A percentile compares a stretch with the other conserved stretches of the same genome.
phyloP scores from a whole-genome alignment of 1,284 basidiomycete genomes.

The Rhodotorula sp. region DNA sequence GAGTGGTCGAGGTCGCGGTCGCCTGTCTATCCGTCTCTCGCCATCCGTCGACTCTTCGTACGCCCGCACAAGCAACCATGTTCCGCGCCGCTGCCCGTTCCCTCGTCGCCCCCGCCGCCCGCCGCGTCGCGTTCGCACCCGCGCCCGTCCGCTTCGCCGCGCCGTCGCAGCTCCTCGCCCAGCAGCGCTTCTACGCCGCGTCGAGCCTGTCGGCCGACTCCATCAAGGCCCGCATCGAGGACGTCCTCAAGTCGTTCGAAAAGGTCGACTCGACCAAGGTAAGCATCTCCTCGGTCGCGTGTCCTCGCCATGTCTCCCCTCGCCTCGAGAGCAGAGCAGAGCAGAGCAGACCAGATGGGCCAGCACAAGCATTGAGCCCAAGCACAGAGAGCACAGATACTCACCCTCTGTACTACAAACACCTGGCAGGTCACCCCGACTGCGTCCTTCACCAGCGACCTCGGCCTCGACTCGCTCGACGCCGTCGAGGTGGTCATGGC shows the following conservation, averaged over 20 bases:
- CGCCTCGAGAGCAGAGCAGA: background rate
- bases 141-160: constrained; percentile 16
- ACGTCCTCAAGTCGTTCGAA: constrained; percentile 91
- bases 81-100: constrained; percentile 37
- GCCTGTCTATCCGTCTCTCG: background rate
- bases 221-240: constrained; percentile 78
- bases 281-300: background rate
- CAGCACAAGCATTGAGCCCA: background rate
- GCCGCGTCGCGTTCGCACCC: constrained; percentile 15
- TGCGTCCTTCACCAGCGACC: constrained; percentile 80
- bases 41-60: background rate
- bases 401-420: background rate
- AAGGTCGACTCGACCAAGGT: constrained; percentile 88
- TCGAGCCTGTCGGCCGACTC: constrained; percentile 70
- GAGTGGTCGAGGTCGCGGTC: background rate
- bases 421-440: constrained; percentile 64
- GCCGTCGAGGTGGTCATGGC: constrained; percentile 99
- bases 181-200: constrained; percentile 65
- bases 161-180: constrained; percentile 15
- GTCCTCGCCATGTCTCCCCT: too few relatives aligned
- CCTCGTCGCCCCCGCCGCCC: constrained; percentile 20
- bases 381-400: background rate
- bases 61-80: constrained; percentile 12
- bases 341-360: background rate
- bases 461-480: constrained; percentile 95